These are phyloP conservation scores for Dactylis glomerata DNA, from an alignment of 176 grass and related monocot genomes.

Conservation along the genomic window DNA sequence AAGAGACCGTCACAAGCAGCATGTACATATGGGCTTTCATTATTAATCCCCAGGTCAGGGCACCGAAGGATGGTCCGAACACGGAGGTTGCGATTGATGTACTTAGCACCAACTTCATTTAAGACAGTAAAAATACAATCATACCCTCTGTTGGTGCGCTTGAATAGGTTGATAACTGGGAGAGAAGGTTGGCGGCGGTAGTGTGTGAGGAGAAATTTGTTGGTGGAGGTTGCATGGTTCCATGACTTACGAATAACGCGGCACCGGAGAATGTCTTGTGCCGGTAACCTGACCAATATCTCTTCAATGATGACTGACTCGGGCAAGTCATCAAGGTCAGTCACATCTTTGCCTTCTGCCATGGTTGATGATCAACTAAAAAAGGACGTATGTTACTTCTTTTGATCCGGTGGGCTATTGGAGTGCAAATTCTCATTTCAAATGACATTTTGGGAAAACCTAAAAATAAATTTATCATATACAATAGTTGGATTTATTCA, in stretches of 20 bases:
- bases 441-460: neutral
- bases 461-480: too few species aligned
- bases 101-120: neutral
- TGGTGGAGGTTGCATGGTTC: neutral
- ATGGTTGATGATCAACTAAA: neutral
- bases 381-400: neutral
- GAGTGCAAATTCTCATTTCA: neutral
- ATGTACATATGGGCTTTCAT: neutral
- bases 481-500: too few species aligned
- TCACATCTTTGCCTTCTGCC: neutral
- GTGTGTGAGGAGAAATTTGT: neutral
- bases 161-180: neutral
- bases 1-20: neutral
- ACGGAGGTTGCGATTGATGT: neutral
- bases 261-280: neutral
- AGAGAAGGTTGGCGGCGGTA: neutral
- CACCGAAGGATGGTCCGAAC: neutral
- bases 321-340: neutral
- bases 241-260: neutral
- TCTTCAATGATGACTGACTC: neutral
- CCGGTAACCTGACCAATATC: neutral
- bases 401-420: neutral
- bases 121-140: neutral
- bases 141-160: neutral
- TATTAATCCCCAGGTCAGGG: rapidly evolving